Percentiles rank a stretch among this genome's conserved stretches.
Conservation (phyloP, 2,329 filamentous ascomycete species). For the Cadophora sp. region DNA sequence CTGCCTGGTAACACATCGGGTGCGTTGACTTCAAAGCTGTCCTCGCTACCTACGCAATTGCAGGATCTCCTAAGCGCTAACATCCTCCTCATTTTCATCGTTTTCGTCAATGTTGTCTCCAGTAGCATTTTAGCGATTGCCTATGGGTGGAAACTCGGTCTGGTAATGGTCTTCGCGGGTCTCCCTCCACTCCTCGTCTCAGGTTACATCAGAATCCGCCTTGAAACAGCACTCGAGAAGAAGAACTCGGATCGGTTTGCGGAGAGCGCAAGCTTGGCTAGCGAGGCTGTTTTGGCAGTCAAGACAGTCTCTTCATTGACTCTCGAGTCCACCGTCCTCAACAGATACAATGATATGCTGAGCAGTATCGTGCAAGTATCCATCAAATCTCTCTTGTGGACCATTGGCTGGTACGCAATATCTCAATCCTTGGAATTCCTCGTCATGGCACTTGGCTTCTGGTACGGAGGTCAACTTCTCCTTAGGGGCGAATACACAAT, state of each 20-base stretch:
- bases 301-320: slow-evolving; percentile 90
- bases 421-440: slow-evolving; percentile 24
- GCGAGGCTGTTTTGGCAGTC: slow-evolving; percentile 89
- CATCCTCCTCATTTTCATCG: slow-evolving; percentile 51
- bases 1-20: slow-evolving; percentile 85
- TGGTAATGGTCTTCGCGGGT: slow-evolving; percentile 52
- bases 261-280: slow-evolving; percentile 81
- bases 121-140: slow-evolving; percentile 50
- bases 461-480: slow-evolving; percentile 50
- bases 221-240: slow-evolving; percentile 50
- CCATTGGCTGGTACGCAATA: slow-evolving; percentile 20
- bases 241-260: slow-evolving; percentile 47
- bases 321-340: slow-evolving; percentile 78
- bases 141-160: slow-evolving; percentile 53
- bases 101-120: slow-evolving; percentile 50
- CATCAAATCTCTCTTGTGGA: slow-evolving; percentile 21
- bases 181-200: slow-evolving; percentile 50
- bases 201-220: slow-evolving; percentile 53
- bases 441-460: slow-evolving; percentile 49
- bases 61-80: slow-evolving; percentile 55
- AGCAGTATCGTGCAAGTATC: slow-evolving; percentile 20
- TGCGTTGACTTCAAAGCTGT: slow-evolving; percentile 83
- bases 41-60: slow-evolving; percentile 75
- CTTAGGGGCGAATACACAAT: slow-evolving; percentile 48
- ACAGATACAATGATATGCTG: slow-evolving; percentile 67